Evolutionary conservation across 2,329 filamentous ascomycete species (phyloP).

Genomic region (Bipolaris gigantea): DNA sequence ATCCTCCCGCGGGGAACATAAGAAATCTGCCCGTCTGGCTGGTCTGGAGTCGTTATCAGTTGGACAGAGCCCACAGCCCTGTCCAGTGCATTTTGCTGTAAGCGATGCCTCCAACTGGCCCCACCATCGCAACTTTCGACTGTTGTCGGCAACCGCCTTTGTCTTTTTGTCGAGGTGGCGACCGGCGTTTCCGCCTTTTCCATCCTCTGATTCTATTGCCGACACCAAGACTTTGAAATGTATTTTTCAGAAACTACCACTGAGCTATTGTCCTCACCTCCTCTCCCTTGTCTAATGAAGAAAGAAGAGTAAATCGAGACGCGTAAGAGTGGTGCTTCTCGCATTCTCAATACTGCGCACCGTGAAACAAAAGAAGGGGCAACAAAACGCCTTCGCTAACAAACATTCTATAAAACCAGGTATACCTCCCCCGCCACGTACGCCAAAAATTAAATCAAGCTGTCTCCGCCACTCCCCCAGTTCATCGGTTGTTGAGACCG

Average conservation of each 20-base stretch:
- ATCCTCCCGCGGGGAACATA: neutral
- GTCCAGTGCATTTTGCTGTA: neutral
- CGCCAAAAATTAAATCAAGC: slow-evolving; percentile 28
- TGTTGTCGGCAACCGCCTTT: neutral
- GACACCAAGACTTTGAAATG: neutral
- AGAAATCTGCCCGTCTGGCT: slow-evolving; percentile 1
- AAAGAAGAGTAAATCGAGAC: neutral
- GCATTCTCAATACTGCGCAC: neutral
- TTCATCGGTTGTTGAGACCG: slow-evolving; percentile 23
- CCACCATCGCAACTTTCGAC: neutral
- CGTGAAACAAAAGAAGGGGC: neutral
- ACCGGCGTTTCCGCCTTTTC: neutral
- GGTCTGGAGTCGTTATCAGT: neutral
- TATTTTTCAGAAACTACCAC: neutral
- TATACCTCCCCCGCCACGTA: neutral
- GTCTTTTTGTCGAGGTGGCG: neutral
- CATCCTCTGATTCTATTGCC: neutral
- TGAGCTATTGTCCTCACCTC: neutral
- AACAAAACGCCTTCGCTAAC: neutral
- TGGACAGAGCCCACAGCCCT: neutral
- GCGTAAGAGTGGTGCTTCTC: neutral
- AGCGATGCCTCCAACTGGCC: neutral
- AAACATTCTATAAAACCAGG: neutral
- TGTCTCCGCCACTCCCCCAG: slow-evolving; percentile 32
- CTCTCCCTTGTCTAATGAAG: neutral